phyloP scores from a whole-genome alignment of 208 protist genomes.

The Trypanosomatidae sp. region DNA sequence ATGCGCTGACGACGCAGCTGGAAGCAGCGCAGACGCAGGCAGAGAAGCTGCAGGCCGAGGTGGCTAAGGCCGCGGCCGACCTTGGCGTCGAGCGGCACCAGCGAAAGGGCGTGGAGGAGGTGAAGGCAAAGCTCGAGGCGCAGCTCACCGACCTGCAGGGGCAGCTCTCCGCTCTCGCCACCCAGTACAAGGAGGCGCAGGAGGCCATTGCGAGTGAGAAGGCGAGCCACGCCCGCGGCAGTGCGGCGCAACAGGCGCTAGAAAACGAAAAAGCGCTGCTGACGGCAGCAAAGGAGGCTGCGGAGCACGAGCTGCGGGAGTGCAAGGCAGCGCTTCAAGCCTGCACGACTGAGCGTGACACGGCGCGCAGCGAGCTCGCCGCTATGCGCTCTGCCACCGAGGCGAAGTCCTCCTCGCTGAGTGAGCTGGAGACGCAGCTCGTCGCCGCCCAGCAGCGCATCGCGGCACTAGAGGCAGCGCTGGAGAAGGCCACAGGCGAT shows the following conservation, averaged over 20 bases:
- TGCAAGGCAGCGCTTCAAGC: conserved; percentile 7
- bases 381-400: background rate
- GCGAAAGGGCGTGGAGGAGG: background rate
- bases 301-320: conserved; percentile 13
- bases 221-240: conserved; percentile 10
- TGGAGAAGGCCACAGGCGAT: background rate
- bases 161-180: background rate
- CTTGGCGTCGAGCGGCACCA: conserved; percentile 17
- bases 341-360: conserved; percentile 11
- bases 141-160: conserved; percentile 12
- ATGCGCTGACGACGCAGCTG: background rate
- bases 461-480: background rate
- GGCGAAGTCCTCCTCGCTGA: conserved; percentile 11
- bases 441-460: conserved; percentile 7
- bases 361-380: conserved; percentile 1
- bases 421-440: conserved; percentile 10
- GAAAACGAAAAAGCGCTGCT: conserved; percentile 31
- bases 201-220: conserved; percentile 11
- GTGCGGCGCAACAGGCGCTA: conserved; percentile 10
- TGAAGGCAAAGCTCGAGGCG: conserved; percentile 7
- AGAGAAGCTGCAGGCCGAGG: conserved; percentile 12
- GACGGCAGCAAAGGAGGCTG: background rate
- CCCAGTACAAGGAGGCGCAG: conserved; percentile 4
- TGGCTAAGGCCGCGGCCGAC: conserved; percentile 9
- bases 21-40: conserved; percentile 14